Conservation (phyloP, 192 early-diverging fungal genomes). For the Linnemannia zychae region DNA sequence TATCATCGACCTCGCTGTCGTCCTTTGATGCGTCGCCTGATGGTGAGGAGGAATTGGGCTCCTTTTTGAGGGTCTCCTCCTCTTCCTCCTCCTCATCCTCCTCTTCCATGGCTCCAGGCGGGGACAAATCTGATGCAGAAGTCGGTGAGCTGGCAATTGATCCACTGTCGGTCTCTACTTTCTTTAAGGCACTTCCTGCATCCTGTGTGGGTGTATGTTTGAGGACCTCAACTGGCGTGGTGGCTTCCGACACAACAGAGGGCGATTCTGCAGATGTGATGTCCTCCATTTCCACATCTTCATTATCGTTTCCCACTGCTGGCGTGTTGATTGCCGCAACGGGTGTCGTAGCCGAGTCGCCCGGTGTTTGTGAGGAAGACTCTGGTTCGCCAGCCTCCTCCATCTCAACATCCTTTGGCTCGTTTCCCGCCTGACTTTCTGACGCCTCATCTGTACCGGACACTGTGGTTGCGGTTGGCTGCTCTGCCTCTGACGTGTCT, state of each 20-base stretch:
- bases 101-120: constrained; percentile 29
- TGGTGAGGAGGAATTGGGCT: background rate
- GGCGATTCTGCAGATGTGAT: background rate
- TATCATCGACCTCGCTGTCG: background rate
- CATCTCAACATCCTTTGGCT: constrained; percentile 39
- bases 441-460: background rate
- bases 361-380: background rate
- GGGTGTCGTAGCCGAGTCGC: background rate
- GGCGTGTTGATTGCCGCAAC: background rate
- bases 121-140: constrained; percentile 30
- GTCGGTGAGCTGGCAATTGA: constrained; percentile 10
- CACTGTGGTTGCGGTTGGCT: background rate
- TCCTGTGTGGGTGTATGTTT: background rate
- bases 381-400: constrained; percentile 17
- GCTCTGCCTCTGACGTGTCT: background rate
- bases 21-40: background rate
- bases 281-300: constrained; percentile 47
- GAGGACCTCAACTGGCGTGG: too few relatives aligned
- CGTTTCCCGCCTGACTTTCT: background rate
- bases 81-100: constrained; percentile 20
- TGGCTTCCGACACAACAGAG: background rate
- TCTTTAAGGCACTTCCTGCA: background rate
- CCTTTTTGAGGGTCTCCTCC: background rate
- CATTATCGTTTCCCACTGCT: background rate
- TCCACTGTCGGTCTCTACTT: background rate